A percentile compares a stretch with the other conserved stretches of the same genome.
phyloP scores from a whole-genome alignment of 192 early-diverging fungal species.

The Entomortierella chlamydospora region DNA sequence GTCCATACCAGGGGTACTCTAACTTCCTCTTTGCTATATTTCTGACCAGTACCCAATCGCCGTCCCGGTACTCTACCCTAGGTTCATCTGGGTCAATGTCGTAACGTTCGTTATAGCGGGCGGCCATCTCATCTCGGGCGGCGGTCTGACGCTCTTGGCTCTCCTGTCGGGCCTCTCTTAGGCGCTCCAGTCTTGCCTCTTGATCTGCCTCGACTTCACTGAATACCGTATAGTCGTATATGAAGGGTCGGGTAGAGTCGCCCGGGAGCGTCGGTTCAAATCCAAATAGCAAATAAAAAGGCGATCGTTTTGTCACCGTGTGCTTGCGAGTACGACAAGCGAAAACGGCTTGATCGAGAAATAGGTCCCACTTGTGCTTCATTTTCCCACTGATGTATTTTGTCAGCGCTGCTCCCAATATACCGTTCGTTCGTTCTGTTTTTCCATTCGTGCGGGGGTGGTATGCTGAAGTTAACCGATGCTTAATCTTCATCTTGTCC shows the following conservation, averaged over 20 bases:
- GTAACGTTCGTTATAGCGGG: background rate
- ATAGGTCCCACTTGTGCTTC: constrained; percentile 28
- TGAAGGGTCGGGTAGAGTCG: constrained; percentile 8
- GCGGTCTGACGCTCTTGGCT: background rate
- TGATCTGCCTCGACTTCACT: background rate
- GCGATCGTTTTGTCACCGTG: constrained; percentile 17
- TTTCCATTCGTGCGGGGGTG: constrained; percentile 29
- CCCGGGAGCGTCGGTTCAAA: constrained; percentile 15
- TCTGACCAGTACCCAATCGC: constrained; percentile 15
- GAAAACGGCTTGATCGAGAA: constrained; percentile 21
- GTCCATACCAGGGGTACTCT: constrained; percentile 17
- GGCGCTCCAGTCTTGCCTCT: constrained; percentile 3
- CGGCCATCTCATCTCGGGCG: background rate
- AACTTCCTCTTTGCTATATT: constrained; percentile 15
- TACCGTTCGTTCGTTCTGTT: constrained; percentile 12
- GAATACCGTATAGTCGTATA: constrained; percentile 1
- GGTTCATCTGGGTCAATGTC: constrained; percentile 8
- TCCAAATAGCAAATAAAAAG: constrained; percentile 34
- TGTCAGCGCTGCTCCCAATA: background rate
- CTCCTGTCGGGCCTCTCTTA: background rate
- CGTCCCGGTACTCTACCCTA: background rate
- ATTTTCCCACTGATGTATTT: constrained; percentile 7
- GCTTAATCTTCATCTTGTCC: constrained; percentile 15
- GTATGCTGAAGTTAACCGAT: constrained; percentile 22
- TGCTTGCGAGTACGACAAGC: constrained; percentile 30